Conservation (phyloP, 2,329 filamentous ascomycete genomes). For the Knufia petricola region DNA sequence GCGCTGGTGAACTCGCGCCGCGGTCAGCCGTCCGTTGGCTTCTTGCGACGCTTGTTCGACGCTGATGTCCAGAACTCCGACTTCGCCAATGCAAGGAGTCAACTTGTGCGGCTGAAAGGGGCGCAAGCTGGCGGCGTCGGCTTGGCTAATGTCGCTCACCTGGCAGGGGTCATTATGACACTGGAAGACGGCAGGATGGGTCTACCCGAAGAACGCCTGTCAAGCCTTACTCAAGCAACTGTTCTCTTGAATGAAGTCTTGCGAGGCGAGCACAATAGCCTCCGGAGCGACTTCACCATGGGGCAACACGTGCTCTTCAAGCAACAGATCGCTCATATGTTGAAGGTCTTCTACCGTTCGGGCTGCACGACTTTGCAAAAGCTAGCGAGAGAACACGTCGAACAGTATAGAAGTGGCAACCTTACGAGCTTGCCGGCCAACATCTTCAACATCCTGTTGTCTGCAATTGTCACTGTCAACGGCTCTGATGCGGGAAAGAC, state of each 20-base stretch:
- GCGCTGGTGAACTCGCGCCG: not conserved
- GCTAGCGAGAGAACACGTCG: conserved; percentile 9
- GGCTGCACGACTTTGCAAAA: conserved; percentile 8
- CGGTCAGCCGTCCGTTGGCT: conserved; percentile 15
- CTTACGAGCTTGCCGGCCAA: conserved; percentile 10
- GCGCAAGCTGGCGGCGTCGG: conserved; percentile 23
- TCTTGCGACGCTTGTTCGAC: conserved; percentile 16
- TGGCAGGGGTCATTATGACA: conserved; percentile 27
- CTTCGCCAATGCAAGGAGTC: conserved; percentile 11
- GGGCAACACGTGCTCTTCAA: conserved; percentile 14
- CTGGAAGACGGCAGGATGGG: conserved; percentile 12
- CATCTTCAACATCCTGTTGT: conserved; percentile 30
- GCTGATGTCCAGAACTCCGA: conserved; percentile 13
- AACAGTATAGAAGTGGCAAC: conserved; percentile 16
- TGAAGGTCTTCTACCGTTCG: conserved; percentile 15
- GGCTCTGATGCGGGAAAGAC: conserved; percentile 39
- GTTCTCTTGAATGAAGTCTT: conserved; percentile 15
- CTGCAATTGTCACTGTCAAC: conserved; percentile 43
- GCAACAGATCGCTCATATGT: conserved; percentile 18
- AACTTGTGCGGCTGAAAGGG: conserved; percentile 12
- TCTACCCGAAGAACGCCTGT: not conserved
- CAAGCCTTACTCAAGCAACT: conserved; percentile 9
- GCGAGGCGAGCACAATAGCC: conserved; percentile 14
- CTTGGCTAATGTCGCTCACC: conserved; percentile 26
- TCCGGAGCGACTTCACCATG: conserved; percentile 12